Evolutionary conservation across 805 yeast genomes (phyloP), one percentile per base, ranked within the genome.

Genomic region (Candida pseudofarinosa): DNA sequence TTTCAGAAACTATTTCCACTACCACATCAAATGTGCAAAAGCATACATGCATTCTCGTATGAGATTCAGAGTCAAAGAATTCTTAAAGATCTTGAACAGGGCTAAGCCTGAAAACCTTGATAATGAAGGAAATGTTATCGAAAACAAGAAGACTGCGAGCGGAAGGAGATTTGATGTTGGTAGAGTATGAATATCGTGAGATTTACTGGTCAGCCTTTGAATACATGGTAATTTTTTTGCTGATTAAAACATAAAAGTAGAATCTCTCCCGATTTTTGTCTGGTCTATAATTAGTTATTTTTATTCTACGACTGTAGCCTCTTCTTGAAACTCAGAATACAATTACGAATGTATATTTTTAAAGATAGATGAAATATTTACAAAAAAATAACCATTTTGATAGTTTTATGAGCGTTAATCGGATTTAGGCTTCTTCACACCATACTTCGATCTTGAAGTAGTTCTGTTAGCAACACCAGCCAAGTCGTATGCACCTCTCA

Each of bases 31-130:
- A 70, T 91, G 97, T 65, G 89, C 97, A 47, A 93, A 93, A 74
- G 98, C 99, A 30, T 93, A 87, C 69, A 82, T 93, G 83, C 99
- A 93, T 67, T 88, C 96, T 40, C 83, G 99, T 74, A 93, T 93
- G 99, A 81, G 99, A 66, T 88, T 75, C 67, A 80, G 99, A 58
- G 98, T 93, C 18, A 83, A 85, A 53, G 93, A 95, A 56, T 93
- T 90, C 72, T 79, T 90, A 60, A 93, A 93, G 74, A 91, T 93
- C 26, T 80, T 93, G 68, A 93, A 93, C 71, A 79, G 99, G 60
- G 99, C 99, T 23, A 89, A 90, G 67, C 91, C 97, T 19, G 99
- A 93, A 56, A 85, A 80, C 45, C 85, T 81, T 15, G 93, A 85
- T 45, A 85, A 80, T 44, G 89, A 82, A 51, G 74, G 74, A 4